Conservation (phyloP, 306 rosid species). For the Quercus variabilis region DNA sequence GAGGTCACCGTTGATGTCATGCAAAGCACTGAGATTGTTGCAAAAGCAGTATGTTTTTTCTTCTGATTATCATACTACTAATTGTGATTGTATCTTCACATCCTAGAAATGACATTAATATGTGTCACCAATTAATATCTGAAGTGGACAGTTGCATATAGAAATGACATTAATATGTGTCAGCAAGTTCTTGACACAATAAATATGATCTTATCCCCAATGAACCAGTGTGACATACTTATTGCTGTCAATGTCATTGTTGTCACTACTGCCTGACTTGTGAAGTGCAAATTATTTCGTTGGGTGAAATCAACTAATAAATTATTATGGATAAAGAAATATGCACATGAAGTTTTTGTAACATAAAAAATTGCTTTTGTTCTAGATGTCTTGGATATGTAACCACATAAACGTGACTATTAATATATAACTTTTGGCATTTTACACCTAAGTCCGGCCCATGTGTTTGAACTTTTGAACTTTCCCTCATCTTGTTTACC, state of each 20-base stretch:
- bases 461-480: background rate
- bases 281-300: background rate
- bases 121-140: too few species aligned
- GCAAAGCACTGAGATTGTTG: constrained; percentile 62
- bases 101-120: too few species aligned
- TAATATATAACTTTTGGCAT: too few species aligned
- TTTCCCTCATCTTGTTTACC: background rate
- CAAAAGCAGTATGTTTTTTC: constrained; percentile 75
- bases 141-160: too few species aligned
- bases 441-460: too few species aligned
- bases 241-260: too few species aligned
- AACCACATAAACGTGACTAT: too few species aligned
- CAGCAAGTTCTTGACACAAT: too few species aligned
- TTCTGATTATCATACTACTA: background rate
- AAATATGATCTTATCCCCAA: too few species aligned
- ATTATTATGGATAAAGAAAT: background rate
- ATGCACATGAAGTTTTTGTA: background rate
- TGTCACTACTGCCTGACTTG: too few species aligned
- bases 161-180: too few species aligned
- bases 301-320: background rate
- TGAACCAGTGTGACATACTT: too few species aligned
- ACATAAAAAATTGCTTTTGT: background rate
- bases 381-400: background rate
- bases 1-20: constrained; percentile 56
- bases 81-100: background rate